phyloP scores from a whole-genome alignment of 2,329 filamentous ascomycete species.

The Diplodia intermedia region DNA sequence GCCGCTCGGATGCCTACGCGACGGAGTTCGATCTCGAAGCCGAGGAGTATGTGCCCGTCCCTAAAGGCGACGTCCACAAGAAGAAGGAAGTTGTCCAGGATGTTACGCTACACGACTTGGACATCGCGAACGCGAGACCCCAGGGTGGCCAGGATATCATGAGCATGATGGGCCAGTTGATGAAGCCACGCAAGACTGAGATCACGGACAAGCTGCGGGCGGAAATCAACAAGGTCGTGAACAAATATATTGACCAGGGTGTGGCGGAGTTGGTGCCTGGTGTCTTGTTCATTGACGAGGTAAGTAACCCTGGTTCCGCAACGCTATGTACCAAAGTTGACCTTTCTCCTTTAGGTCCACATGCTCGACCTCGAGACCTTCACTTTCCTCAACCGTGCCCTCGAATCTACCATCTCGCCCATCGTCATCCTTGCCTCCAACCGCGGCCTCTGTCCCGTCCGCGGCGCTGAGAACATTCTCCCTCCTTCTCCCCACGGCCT shows the following conservation, averaged over 20 bases:
- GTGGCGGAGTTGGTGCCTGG: conserved; percentile 98
- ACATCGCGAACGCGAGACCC: conserved; percentile 92
- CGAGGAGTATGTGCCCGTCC: conserved; percentile 98
- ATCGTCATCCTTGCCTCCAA: conserved; percentile 98
- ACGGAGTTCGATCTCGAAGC: conserved; percentile 99
- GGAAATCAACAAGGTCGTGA: conserved; percentile 99
- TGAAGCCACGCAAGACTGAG: conserved; percentile 99
- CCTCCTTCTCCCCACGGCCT: conserved; percentile 82
- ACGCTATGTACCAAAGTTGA: conserved; percentile 30
- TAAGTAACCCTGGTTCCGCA: conserved; percentile 53
- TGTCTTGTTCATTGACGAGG: conserved; percentile 98
- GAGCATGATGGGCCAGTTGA: conserved; percentile 99
- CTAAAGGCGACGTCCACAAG: conserved; percentile 99
- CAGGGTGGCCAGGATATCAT: conserved; percentile 99
- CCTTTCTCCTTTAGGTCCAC: conserved; percentile 72
- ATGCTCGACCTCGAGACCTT: conserved; percentile 99
- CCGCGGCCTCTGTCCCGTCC: conserved; percentile 90
- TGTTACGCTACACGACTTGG: conserved; percentile 94
- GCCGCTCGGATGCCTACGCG: conserved; percentile 93
- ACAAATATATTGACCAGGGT: conserved; percentile 98
- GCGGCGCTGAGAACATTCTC: conserved; percentile 71
- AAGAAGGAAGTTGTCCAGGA: conserved; percentile 99
- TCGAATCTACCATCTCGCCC: conserved; percentile 92
- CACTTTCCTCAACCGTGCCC: conserved; percentile 97
- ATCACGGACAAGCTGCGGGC: conserved; percentile 95